Base-by-base conservation (phyloP, 2,329 filamentous ascomycete species). In the Alternaria sp. region DNA sequence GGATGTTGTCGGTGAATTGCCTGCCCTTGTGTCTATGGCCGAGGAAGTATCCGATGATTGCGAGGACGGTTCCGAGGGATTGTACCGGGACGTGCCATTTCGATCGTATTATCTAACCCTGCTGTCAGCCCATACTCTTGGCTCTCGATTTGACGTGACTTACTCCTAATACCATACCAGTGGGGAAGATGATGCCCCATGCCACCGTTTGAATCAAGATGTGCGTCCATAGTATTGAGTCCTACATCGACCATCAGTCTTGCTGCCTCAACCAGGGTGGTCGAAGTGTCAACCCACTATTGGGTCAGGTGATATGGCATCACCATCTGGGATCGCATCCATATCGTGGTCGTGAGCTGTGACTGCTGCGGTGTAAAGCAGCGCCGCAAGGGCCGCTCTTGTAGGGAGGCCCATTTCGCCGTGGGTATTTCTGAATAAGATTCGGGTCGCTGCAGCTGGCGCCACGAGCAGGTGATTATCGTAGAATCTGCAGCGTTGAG, bases 21-120 rank as follows among this genome's bases (percentile, higher is more conserved):
- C 96, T 90, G 59, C 96, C 96, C 71, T 92, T 90, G 81, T 99
- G 96, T 69, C 89, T 86, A 78, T 99, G 96, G 54, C 96, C 96
- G 57, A 99, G 87, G 79, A 96, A 93, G 83, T 96, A 97, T 69
- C 93, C 95, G 59, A 94, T 79, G 21, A 97, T 85, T 3, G 93
- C 92, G 68, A 98, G 85, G 25, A 88, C 81, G 23, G 92, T 90
- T 67, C 91, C 93, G 57, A 91, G 75, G 26, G 90, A 86, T 80
- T 99, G 96, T 4, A 93, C 84, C 7, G 96, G 95, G 55, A 98
- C 95, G 82, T 99, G 96, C 93, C 93, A 98, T 81, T 92, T 89
- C 64, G 91, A 97, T 66, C 93, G 93, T 69, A 91, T 89, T 62
- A 99, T 94, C 91, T 96, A 78, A 17, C 28, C 63, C 59, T 55